These are phyloP conservation scores for Backusella tuberculispora DNA, from an alignment of 192 early-diverging fungal genomes.

Conservation along the genomic window DNA sequence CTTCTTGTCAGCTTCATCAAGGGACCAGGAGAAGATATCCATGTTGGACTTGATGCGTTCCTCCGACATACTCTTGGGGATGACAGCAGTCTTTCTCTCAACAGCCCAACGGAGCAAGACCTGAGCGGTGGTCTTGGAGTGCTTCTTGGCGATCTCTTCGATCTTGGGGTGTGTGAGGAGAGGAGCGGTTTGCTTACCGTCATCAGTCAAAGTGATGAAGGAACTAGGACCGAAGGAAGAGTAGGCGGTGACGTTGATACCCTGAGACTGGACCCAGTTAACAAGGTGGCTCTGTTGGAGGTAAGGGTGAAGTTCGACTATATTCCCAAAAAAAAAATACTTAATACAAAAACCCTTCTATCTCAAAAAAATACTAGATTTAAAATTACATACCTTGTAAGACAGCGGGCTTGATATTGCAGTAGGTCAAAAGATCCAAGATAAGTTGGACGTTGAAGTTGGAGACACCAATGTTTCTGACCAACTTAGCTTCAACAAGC, in stretches of 20 bases:
- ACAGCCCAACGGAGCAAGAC: conserved; percentile 64
- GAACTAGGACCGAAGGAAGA: conserved; percentile 65
- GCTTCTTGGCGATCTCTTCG: conserved; percentile 54
- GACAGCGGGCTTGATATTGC: conserved; percentile 68
- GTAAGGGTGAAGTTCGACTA: conserved; percentile 74
- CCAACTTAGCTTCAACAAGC: conserved; percentile 60
- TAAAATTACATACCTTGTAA: conserved; percentile 49
- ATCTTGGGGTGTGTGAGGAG: conserved; percentile 52
- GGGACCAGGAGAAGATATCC: conserved; percentile 51
- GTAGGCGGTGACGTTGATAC: conserved; percentile 73
- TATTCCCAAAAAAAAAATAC: not conserved
- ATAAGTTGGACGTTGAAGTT: conserved; percentile 60
- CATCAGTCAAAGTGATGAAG: conserved; percentile 23
- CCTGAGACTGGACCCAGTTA: conserved; percentile 57
- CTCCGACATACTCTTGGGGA: conserved; percentile 67
- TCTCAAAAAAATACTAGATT: not conserved
- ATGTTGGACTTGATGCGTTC: conserved; percentile 61
- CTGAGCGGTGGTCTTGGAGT: conserved; percentile 62
- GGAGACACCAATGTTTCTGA: conserved; percentile 69
- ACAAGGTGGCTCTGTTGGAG: conserved; percentile 67
- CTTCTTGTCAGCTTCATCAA: conserved; percentile 51
- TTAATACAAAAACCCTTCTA: not conserved
- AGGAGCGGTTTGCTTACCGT: conserved; percentile 43
- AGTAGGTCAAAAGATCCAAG: conserved; percentile 59
- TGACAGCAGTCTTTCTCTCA: conserved; percentile 63